Base-by-base conservation (phyloP, 495 filamentous ascomycete genomes). In the Penicillium psychrofluorescens region DNA sequence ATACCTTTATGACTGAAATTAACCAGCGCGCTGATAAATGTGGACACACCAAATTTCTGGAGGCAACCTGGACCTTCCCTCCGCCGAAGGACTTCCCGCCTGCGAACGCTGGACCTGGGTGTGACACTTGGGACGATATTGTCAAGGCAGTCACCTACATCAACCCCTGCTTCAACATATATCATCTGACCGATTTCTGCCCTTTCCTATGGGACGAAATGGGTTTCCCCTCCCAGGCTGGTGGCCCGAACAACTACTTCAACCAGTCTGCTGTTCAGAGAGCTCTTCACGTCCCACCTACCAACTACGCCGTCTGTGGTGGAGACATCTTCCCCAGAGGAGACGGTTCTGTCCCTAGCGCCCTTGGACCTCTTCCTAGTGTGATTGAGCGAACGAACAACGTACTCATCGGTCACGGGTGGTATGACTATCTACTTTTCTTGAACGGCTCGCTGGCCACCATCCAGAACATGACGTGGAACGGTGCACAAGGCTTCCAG, bases 401-500 rank as follows among this genome's bases (percentile, higher is more conserved):
- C 37, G 83, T 84, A 7, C 69, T 90, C 31, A 79, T 90, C 52
- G 77, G 60, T 7, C 83, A 89, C 53, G 85, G 83, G 0, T 60
- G 75, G 38, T 54, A 67, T 14, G 80, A 82, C 43, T 76, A 64
- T 49, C 48, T 80, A 32, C 64, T 88, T 5, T 66, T 86, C 16
- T 47, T 70, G 37, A 84, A 88, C 50, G 84, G 86, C 9, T 80
- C 82, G 0, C 68, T 92, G 0, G 64, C 85, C 11, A 78, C 76
- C 13, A 84, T 91, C 33, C 86, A 92, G 53, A 90, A 90, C 58
- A 88, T 91, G 85, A 90, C 85, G 0, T 91, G 84, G 83, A 77
- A 78, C 43, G 87, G 87, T 6, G 56, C 57, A 10, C 77, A 82
- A 43, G 87, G 87, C 1, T 90, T 91, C 67, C 71, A 76, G 35